Percentiles rank a stretch among this genome's conserved stretches.
Conservation (phyloP, 78 protist genomes). For the Cavenderia fasciculata region DNA sequence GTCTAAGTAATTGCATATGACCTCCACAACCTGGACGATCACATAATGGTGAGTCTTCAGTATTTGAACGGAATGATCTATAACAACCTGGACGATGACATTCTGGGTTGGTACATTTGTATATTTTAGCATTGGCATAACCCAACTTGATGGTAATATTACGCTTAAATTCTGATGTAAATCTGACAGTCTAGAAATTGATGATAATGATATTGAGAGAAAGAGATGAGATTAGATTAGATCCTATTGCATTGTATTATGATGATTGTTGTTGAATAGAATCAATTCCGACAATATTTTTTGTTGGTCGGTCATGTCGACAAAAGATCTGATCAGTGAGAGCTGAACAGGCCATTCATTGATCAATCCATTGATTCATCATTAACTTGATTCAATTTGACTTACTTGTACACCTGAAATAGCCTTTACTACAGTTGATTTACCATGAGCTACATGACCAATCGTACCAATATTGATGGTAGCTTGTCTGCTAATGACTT, state of each 20-base stretch:
- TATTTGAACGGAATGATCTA: slow-evolving; percentile 76
- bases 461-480: slow-evolving; percentile 99
- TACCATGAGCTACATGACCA: slow-evolving; percentile 99
- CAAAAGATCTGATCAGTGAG: too few relatives aligned
- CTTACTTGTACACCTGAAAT: slow-evolving; percentile 97
- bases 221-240: too few relatives aligned
- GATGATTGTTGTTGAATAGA: too few relatives aligned
- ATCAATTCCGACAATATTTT: too few relatives aligned
- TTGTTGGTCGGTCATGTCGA: too few relatives aligned
- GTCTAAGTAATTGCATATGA: slow-evolving; percentile 82
- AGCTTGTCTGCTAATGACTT: slow-evolving; percentile 98
- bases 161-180: slow-evolving; percentile 97
- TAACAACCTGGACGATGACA: slow-evolving; percentile 97
- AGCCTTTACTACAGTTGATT: slow-evolving; percentile 99
- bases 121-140: slow-evolving; percentile 99
- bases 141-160: slow-evolving; percentile 99
- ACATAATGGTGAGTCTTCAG: slow-evolving; percentile 85
- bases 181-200: slow-evolving; percentile 92
- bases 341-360: too few relatives aligned
- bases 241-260: too few relatives aligned
- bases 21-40: slow-evolving; percentile 90
- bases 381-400: background rate
- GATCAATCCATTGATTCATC: too few relatives aligned
- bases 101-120: slow-evolving; percentile 87
- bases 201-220: too few relatives aligned